Evolutionary conservation across 1,284 basidiomycete genomes (phyloP), one percentile per base, ranked within the genome.

Genomic region (Leccinum brunneo-olivaceum): DNA sequence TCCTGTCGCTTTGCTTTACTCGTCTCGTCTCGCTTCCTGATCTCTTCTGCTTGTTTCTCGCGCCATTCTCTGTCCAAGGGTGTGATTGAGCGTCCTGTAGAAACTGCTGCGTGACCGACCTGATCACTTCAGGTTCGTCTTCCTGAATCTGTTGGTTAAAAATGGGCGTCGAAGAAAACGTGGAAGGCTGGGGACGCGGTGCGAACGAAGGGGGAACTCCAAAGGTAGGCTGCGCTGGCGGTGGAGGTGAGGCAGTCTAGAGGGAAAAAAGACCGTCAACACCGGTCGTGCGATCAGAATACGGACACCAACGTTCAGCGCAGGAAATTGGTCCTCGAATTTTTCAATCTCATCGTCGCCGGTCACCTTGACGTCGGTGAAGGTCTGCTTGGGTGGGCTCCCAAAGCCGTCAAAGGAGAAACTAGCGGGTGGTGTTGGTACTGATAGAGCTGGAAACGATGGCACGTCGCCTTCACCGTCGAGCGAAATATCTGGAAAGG

Each of bases 261-360:
- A 41, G 29, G 27, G 29, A 25, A 16, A 14, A 10, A n/a, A 15
- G 5, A 8, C n/a, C 10, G 6, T 12, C 32, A 33, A 20, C n/a
- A 20, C 16, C 6, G 16, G 15, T 69, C 74, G 53, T 60, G 79
- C 81, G 53, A 52, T n/a, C n/a, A n/a, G n/a, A n/a, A n/a, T n/a
- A n/a, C n/a, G n/a, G n/a, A n/a, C 58, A 44, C 73, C 73, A 40
- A 77, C 70, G 41, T 83, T 79, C 46, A 98, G 76, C 54, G 91
- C 91, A 0, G 94, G 94, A 67, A 95, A 98, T 52, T 90, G 81
- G 60, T 73, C 85, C 69, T 95, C 85, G 55, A 98, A 98, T 65
- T 89, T 81, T 54, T 90, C 88, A 50, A 92, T 78, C 53, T 94
- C 92, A 50, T 89, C 84, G 54, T 87, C 79, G 2, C 90, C 90